These are phyloP conservation scores for Zygnema cylindricum DNA, from an alignment of 139 green algal species.

Conservation along the genomic window DNA sequence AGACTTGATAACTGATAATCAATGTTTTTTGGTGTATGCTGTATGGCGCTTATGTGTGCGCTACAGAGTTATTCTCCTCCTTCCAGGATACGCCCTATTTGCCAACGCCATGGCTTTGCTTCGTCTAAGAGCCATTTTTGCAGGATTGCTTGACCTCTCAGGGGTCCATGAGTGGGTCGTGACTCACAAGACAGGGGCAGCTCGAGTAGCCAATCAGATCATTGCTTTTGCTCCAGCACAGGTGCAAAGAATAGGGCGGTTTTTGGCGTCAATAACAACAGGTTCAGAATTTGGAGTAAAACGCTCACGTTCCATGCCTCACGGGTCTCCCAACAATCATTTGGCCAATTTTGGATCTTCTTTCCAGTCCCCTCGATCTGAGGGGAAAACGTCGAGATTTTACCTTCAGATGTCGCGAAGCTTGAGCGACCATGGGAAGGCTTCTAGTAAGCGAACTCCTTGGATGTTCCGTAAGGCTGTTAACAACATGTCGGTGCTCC, in stretches of 20 bases:
- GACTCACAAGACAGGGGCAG: slow-evolving; percentile 26
- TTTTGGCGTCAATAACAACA: background rate
- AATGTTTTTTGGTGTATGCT: too few relatives aligned
- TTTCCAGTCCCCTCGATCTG: background rate
- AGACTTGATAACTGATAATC: too few relatives aligned
- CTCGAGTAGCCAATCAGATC: background rate
- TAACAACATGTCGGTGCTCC: too few relatives aligned
- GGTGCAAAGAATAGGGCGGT: background rate
- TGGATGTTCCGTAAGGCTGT: too few relatives aligned
- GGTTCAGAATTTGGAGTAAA: background rate
- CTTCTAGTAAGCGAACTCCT: too few relatives aligned
- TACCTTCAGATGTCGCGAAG: background rate
- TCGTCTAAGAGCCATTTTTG: slow-evolving; percentile 1
- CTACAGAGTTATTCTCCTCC: slow-evolving; percentile 1
- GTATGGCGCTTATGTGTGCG: too few relatives aligned
- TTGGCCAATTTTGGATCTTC: background rate
- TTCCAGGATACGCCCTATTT: slow-evolving; percentile 39
- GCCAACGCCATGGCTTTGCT: background rate
- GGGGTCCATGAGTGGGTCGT: slow-evolving; percentile 40
- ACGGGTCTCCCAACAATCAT: background rate
- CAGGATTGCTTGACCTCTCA: slow-evolving; percentile 38
- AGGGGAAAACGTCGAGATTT: background rate
- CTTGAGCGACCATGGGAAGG: background rate
- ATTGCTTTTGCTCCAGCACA: background rate
- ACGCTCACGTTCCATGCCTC: background rate